A percentile compares a stretch with the other conserved stretches of the same genome.
Conservation (phyloP, 768 basidiomycete species). For the Kwoniella pini region DNA sequence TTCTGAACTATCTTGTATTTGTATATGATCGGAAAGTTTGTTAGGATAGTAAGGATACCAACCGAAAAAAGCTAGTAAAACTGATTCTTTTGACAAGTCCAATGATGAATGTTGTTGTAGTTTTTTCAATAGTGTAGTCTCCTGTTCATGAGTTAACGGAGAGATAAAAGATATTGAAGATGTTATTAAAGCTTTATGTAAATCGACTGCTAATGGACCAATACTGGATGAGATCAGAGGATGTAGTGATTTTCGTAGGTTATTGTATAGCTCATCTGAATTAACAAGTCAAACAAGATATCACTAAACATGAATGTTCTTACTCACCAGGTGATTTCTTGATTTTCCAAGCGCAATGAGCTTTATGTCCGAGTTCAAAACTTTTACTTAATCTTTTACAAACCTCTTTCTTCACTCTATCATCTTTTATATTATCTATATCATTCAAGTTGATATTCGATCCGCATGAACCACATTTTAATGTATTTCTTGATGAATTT, state of each 20-base stretch:
- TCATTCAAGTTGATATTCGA: conserved; percentile 19
- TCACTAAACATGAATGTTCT: neutral
- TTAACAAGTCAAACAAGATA: too few species aligned
- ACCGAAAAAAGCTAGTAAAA: conserved; percentile 31
- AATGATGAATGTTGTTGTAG: neutral
- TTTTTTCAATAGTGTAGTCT: neutral
- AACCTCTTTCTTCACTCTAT: conserved; percentile 29
- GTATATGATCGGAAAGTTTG: conserved; percentile 1
- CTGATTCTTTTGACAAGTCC: conserved; percentile 4
- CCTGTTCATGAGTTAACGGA: neutral
- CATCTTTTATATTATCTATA: conserved; percentile 26
- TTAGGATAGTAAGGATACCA: conserved; percentile 43
- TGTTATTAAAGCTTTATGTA: neutral
- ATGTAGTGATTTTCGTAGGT: conserved; percentile 29
- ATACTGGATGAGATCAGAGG: conserved; percentile 30
- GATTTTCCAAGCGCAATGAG: conserved; percentile 37
- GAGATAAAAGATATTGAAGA: neutral
- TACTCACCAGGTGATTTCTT: conserved; percentile 26
- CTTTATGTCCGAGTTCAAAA: conserved; percentile 24
- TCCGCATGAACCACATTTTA: conserved; percentile 30
- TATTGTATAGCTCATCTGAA: conserved; percentile 20
- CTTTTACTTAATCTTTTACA: conserved; percentile 24
- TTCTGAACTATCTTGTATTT: neutral
- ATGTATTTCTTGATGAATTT: conserved; percentile 9
- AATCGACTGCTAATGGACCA: conserved; percentile 13